Evolutionary conservation across 352 stramenopile genomes (phyloP), one percentile per base, ranked within the genome.

Genomic region (Lagenidium giganteum): DNA sequence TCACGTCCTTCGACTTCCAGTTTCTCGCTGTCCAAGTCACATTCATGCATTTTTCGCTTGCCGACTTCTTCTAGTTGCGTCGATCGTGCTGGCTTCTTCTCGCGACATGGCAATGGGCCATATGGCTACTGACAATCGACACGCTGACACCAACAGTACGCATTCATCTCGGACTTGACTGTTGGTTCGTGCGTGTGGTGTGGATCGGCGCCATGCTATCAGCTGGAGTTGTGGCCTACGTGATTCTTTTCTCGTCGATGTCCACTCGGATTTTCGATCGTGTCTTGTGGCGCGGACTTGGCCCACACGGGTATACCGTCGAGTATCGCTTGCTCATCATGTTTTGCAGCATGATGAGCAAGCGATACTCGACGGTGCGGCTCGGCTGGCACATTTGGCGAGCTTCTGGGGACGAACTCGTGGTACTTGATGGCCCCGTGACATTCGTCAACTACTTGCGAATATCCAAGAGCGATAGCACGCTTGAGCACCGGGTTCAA

Each of bases 51-150:
- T 1, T 60, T 20, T 42, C 46, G 8, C 28, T 42, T 0, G 45
- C 53, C 9, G 53, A 61, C 16, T 51, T 55, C 24, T 61, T 61
- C 41, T 6, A 27, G 5, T 55, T 33, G 46, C 24, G 41, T 2
- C 3, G 8, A 17, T 39, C 33, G 9, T 55, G 45, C 28, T 1
- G 44, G 1, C 8, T 61, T 18, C 34, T 61, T 7, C 3, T 47
- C 16, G 18, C 36, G 3, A 48, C 40, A 5, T 61, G 53, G 53
- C 46, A 46, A 3, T 61, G 45, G 53, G 38, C 16, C 18, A 41
- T 54, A 8, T 61, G 53, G 46, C 25, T 61, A 16, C 49, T 61
- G 16, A 47, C 28, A 7, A 23, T 55, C 34, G 46, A 61, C 29
- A 38, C 53, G 12, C 32, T 51, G 13, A 55, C 53, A 6, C 53